Base-by-base conservation (phyloP, 495 filamentous ascomycete genomes). In the Penicillium tannophilum region DNA sequence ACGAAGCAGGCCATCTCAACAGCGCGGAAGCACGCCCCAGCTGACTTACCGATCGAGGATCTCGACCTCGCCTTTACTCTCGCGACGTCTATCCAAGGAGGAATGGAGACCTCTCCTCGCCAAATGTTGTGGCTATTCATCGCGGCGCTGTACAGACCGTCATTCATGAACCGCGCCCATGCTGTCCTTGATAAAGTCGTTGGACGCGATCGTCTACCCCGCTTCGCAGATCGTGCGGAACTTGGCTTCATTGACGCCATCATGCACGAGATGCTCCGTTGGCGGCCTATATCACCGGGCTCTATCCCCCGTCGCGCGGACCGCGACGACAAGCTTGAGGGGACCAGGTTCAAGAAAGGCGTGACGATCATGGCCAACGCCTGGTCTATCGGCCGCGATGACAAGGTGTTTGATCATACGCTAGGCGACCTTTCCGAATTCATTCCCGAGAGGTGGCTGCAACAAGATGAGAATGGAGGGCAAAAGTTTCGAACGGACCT, bases 361-460 rank as follows among this genome's bases (percentile, higher is more conserved):
- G 79, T 76, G 0, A 77, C 82, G 28, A 62, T 85, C 17, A 71
- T 85, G 39, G 80, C 82, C 0, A 83, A 82, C 58, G 82, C 83
- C 61, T 85, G 82, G 82, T 61, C 63, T 0, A 70, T 73, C 47
- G 58, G 67, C 28, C 66, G 69, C 16, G 67, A 68, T 17, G 53
- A 61, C 4, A 53, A 50, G 6, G 63, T 67, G 0, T 72, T 72
- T 41, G 64, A 70, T 45, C 63, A 58, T 1, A 42, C 61, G 8
- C 60, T 67, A 3, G 67, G 65, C 1, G 60, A 59, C 31, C 23
- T 35, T 1, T 46, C 63, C 10, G 65, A 59, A 6, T 72, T 72
- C 24, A 42, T 65, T n/a, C 70, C 70, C 7, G 65, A 68, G 49
- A 54, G 67, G 19, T 70, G 70, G 67, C 36, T 68, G 44, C 58